Conservation (phyloP, 768 basidiomycete species). For the Leucocoprinus leucothites region DNA sequence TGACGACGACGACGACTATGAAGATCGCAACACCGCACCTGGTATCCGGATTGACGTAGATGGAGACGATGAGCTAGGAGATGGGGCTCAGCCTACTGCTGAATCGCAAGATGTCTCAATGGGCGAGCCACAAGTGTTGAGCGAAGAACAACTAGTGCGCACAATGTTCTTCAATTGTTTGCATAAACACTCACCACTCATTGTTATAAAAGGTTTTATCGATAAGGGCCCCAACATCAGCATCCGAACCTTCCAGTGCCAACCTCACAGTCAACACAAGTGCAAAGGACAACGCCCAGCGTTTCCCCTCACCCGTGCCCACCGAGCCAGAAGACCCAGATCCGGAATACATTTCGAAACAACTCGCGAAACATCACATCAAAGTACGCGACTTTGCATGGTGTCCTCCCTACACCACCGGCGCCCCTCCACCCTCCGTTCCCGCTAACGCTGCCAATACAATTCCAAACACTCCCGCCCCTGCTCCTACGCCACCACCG, state of each 20-base stretch:
- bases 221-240: neutral
- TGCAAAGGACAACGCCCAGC: neutral
- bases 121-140: neutral
- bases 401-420: slow-evolving; percentile 18
- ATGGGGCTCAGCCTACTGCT: neutral
- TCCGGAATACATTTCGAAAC: slow-evolving; percentile 27
- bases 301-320: slow-evolving; percentile 25
- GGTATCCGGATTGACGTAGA: no score
- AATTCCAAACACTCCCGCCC: slow-evolving; percentile 32
- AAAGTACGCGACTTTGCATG: slow-evolving; percentile 40
- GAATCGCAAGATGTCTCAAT: neutral
- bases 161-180: neutral
- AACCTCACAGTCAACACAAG: neutral
- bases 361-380: slow-evolving; percentile 28
- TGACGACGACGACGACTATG: neutral
- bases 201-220: neutral
- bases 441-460: no score
- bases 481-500: no score
- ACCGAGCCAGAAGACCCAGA: slow-evolving; percentile 37
- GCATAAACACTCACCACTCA: neutral
- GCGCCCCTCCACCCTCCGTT: slow-evolving; percentile 7
- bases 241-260: neutral
- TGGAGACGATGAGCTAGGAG: neutral
- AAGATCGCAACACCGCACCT: neutral
- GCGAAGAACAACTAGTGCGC: neutral